These are phyloP conservation scores for Penicillium sp. DNA, from an alignment of 2,329 filamentous ascomycete genomes.

Conservation along the genomic window DNA sequence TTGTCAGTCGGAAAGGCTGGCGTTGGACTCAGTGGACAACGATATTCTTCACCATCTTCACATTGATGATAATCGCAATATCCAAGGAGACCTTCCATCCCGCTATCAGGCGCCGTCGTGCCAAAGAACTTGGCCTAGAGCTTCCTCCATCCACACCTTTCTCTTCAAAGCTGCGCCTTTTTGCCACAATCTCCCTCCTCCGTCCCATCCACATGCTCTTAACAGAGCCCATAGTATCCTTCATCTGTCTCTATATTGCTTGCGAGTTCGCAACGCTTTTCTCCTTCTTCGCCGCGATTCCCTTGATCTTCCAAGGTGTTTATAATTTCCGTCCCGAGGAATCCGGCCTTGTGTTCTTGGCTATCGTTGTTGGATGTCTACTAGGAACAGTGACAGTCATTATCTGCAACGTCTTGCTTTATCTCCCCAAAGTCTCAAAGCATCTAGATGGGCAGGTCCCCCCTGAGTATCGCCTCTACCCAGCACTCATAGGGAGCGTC, in stretches of 20 bases:
- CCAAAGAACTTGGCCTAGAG: slow-evolving; percentile 8
- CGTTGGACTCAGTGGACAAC: slow-evolving; percentile 23
- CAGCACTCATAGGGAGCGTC: slow-evolving; percentile 20
- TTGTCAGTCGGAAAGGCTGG: slow-evolving; percentile 22
- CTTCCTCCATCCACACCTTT: slow-evolving; percentile 6
- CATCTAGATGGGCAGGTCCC: slow-evolving; percentile 4
- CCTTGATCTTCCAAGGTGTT: slow-evolving; percentile 67
- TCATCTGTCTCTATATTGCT: slow-evolving; percentile 69
- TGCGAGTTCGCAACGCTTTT: slow-evolving; percentile 80
- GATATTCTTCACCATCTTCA: slow-evolving; percentile 15
- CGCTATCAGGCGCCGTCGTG: slow-evolving; percentile 13
- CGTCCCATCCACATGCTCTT: slow-evolving; percentile 65
- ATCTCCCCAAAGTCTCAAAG: slow-evolving; percentile 9
- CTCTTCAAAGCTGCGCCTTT: slow-evolving; percentile 10
- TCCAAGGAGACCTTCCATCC: slow-evolving; percentile 22
- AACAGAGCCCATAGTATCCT: slow-evolving; percentile 66
- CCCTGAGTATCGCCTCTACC: slow-evolving; percentile 20
- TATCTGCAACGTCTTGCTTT: slow-evolving; percentile 17
- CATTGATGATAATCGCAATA: slow-evolving; percentile 8
- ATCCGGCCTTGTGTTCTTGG: slow-evolving; percentile 75
- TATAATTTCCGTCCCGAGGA: slow-evolving; percentile 60
- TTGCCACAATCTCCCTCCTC: slow-evolving; percentile 34
- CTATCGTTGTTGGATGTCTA: slow-evolving; percentile 70
- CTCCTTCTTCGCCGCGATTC: slow-evolving; percentile 81
- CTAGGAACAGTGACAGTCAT: slow-evolving; percentile 42